These are phyloP conservation scores for Penstemon eatonii DNA, from an alignment of 257 asterid genomes.

Conservation along the genomic window DNA sequence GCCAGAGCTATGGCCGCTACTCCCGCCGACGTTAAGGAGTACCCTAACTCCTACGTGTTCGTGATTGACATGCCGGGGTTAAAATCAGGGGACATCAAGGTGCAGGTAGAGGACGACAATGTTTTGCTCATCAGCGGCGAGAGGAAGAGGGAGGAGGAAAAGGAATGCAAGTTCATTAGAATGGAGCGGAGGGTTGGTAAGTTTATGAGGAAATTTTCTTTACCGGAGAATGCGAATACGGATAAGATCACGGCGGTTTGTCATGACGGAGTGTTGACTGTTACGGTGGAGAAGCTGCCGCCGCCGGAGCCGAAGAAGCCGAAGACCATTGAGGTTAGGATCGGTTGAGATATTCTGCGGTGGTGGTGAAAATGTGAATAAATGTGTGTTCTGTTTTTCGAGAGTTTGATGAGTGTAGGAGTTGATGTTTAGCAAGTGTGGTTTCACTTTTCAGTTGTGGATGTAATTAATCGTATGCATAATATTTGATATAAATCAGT, in stretches of 20 bases:
- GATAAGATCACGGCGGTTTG: conserved; percentile 44
- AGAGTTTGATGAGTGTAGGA: too few relatives aligned
- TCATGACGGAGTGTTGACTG: conserved; percentile 50
- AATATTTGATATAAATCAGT: too few relatives aligned
- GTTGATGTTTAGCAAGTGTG: too few relatives aligned
- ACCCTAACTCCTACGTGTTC: conserved; percentile 51
- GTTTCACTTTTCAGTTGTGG: too few relatives aligned
- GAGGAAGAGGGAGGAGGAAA: conserved; percentile 44
- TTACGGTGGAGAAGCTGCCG: conserved; percentile 44
- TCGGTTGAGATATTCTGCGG: conserved; percentile 29
- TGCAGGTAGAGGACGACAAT: conserved; percentile 43
- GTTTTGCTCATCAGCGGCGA: conserved; percentile 42
- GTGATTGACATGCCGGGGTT: conserved; percentile 82
- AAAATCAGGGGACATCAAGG: conserved; percentile 52
- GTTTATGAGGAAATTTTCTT: conserved; percentile 45
- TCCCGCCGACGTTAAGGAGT: conserved; percentile 74
- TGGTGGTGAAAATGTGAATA: too few relatives aligned
- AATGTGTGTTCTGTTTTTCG: too few relatives aligned
- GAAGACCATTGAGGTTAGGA: conserved; percentile 41
- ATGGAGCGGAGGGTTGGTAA: conserved; percentile 56
- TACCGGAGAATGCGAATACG: conserved; percentile 46
- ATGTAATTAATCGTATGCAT: too few relatives aligned
- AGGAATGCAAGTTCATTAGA: conserved; percentile 37
- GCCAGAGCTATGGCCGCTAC: conserved; percentile 80
- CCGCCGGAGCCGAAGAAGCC: conserved; percentile 56